Evolutionary conservation across 257 asterid genomes (phyloP).

Genomic region (Jasminum sambac): DNA sequence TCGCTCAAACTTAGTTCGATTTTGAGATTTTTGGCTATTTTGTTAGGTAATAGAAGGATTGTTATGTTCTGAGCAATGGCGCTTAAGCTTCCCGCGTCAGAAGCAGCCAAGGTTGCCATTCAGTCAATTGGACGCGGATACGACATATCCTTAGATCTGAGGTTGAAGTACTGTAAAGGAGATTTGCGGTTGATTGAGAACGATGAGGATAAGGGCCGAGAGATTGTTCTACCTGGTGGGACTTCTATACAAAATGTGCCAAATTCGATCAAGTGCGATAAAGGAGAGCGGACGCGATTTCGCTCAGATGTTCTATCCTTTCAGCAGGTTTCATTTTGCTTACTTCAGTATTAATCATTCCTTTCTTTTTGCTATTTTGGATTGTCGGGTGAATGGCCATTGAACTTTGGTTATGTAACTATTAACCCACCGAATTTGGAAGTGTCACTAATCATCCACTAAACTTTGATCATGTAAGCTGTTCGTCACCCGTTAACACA

Average conservation of each 20-base stretch:
- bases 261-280: slow-evolving; percentile 86
- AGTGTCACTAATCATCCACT: too few species aligned
- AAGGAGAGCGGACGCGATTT: slow-evolving; percentile 91
- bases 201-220: slow-evolving; percentile 72
- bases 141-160: slow-evolving; percentile 79
- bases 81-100: slow-evolving; percentile 75
- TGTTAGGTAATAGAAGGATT: slow-evolving; percentile 10
- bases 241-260: slow-evolving; percentile 65
- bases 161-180: slow-evolving; percentile 91
- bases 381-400: too few species aligned
- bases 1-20: neutral
- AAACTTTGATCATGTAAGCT: too few species aligned
- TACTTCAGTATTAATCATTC: neutral
- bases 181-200: slow-evolving; percentile 72
- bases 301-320: slow-evolving; percentile 86
- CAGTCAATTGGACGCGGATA: slow-evolving; percentile 92
- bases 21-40: slow-evolving; percentile 17
- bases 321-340: slow-evolving; percentile 69
- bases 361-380: slow-evolving; percentile 2
- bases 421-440: too few species aligned
- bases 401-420: too few species aligned
- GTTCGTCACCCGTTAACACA: too few species aligned
- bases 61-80: slow-evolving; percentile 60
- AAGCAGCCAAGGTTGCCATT: slow-evolving; percentile 87
- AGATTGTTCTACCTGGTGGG: slow-evolving; percentile 89